phyloP scores from a whole-genome alignment of 345 rosid genomes.

The Moricandia arvensis region DNA sequence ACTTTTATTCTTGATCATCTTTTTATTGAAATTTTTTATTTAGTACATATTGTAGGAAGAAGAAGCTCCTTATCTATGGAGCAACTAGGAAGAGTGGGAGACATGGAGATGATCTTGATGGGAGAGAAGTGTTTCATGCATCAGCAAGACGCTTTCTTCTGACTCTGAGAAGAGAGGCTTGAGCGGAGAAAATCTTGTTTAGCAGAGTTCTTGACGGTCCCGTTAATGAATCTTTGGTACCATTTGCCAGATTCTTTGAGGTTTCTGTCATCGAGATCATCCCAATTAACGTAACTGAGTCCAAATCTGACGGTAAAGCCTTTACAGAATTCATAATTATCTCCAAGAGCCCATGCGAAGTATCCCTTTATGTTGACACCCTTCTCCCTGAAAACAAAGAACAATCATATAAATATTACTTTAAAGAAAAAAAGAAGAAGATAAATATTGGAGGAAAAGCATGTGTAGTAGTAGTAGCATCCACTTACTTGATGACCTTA shows the following conservation, averaged over 20 bases:
- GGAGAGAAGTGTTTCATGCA: background rate
- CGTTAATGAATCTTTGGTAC: slow-evolving; percentile 5
- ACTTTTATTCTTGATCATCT: no score
- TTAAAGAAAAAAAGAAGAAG: background rate
- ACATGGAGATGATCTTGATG: slow-evolving; percentile 1
- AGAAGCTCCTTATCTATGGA: slow-evolving; percentile 9
- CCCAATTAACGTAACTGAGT: no score
- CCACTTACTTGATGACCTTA: slow-evolving; percentile 22
- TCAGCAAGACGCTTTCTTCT: background rate
- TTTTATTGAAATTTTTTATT: background rate
- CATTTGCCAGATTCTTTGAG: background rate
- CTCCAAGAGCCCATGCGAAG: slow-evolving; percentile 25
- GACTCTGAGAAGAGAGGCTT: background rate
- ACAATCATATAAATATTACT: background rate
- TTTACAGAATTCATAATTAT: slow-evolving; percentile 21
- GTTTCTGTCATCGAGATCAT: no score
- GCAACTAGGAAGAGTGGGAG: background rate
- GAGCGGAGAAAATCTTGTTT: slow-evolving; percentile 2
- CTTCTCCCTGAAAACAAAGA: slow-evolving; percentile 4
- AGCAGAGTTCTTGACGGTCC: background rate
- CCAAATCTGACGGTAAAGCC: background rate
- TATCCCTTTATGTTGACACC: slow-evolving; percentile 14
- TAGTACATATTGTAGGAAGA: background rate
- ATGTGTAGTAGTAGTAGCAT: background rate
- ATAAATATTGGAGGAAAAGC: background rate